phyloP scores from a whole-genome alignment of 1,284 basidiomycete genomes.

The Austropuccinia psidii region DNA sequence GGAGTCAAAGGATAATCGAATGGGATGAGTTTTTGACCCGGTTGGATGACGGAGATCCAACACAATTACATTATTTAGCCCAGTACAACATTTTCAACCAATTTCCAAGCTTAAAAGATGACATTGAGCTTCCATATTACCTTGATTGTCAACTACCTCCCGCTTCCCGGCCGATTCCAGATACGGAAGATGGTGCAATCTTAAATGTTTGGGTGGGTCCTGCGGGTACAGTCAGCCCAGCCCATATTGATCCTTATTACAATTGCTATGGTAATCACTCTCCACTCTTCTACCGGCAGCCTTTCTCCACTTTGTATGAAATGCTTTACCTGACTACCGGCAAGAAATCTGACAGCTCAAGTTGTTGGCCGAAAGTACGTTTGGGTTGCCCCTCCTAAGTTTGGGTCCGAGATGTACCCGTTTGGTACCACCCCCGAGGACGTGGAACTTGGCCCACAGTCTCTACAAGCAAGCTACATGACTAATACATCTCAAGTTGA shows the following conservation, averaged over 20 bases:
- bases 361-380: conserved; percentile 16
- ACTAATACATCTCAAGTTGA: conserved; percentile 50
- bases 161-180: conserved; percentile 52
- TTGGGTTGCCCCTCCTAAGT: conserved; percentile 17
- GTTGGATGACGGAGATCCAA: not conserved
- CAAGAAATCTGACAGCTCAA: conserved; percentile 17
- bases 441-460: not conserved
- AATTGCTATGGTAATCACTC: conserved; percentile 64
- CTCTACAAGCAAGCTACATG: conserved; percentile 42
- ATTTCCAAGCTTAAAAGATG: conserved; percentile 66
- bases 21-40: conserved; percentile 66
- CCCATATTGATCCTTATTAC: conserved; percentile 91
- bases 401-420: conserved; percentile 25
- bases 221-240: conserved; percentile 65
- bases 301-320: not conserved
- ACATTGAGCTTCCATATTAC: conserved; percentile 77
- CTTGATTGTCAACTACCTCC: conserved; percentile 63
- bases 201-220: conserved; percentile 87
- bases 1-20: conserved; percentile 70
- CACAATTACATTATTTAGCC: conserved; percentile 67
- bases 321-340: not conserved
- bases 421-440: not conserved
- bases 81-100: conserved; percentile 80
- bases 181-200: conserved; percentile 61
- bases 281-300: not conserved